A percentile compares a stretch with the other conserved stretches of the same genome.
Conservation (phyloP, 768 basidiomycete species). For the Pholiota microspora region DNA sequence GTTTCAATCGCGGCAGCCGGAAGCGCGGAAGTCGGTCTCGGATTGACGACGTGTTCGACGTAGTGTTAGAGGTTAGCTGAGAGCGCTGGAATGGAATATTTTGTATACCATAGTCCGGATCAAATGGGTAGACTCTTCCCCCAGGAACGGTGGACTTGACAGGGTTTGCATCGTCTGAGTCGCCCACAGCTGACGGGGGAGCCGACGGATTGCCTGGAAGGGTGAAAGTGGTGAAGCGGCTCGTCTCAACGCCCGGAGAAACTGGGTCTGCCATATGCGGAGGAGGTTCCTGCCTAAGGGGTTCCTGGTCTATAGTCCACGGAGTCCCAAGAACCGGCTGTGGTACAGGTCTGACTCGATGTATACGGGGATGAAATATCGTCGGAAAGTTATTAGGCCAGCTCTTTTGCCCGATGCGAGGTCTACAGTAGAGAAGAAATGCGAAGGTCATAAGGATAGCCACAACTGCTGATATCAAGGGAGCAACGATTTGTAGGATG, state of each 20-base stretch:
- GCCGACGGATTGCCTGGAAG: neutral
- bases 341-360: slow-evolving; percentile 6
- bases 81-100: neutral
- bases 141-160: neutral
- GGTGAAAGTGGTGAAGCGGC: neutral
- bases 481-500: neutral
- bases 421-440: slow-evolving; percentile 9
- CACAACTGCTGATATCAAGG: slow-evolving; percentile 10
- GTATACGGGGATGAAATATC: neutral
- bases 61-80: neutral
- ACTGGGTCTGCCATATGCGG: neutral
- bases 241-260: slow-evolving; percentile 3
- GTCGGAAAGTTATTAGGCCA: too few relatives aligned
- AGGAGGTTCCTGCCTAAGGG: neutral
- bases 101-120: neutral
- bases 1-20: neutral
- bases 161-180: neutral
- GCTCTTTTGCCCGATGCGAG: neutral
- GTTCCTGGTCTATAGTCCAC: slow-evolving; percentile 10
- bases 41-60: neutral
- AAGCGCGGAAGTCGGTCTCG: neutral
- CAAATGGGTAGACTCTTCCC: slow-evolving; percentile 4
- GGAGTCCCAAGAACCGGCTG: neutral
- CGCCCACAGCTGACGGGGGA: neutral
- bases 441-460: slow-evolving; percentile 14